phyloP scores from a whole-genome alignment of 306 rosid species.

The Cucurbita moschata region DNA sequence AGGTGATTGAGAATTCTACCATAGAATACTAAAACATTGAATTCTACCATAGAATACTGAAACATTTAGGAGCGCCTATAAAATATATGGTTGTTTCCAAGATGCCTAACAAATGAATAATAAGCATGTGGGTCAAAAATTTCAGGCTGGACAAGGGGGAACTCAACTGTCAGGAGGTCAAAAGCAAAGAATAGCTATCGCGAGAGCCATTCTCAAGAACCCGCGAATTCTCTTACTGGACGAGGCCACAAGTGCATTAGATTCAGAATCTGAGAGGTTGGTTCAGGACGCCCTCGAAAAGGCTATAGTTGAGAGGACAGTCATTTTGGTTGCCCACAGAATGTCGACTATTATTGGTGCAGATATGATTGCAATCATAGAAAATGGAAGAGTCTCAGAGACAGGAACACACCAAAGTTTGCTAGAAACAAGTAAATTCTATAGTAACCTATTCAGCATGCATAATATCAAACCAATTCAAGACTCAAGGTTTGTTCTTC shows the following conservation, averaged over 20 bases:
- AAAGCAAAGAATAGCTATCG: conserved; percentile 79
- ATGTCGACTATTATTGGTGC: conserved; percentile 70
- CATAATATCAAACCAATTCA: conserved; percentile 50
- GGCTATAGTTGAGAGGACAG: conserved; percentile 71
- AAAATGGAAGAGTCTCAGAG: conserved; percentile 53
- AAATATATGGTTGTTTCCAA: background rate
- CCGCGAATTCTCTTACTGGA: conserved; percentile 77
- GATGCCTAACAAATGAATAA: background rate
- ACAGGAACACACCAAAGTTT: conserved; percentile 62
- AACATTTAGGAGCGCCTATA: background rate
- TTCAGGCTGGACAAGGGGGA: conserved; percentile 74
- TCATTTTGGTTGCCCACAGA: conserved; percentile 70
- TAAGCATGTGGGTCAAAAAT: background rate
- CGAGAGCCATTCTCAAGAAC: conserved; percentile 74
- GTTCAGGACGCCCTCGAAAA: conserved; percentile 82
- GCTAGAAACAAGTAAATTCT: conserved; percentile 50
- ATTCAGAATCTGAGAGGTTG: conserved; percentile 64
- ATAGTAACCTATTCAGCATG: conserved; percentile 40
- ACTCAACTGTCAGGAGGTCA: conserved; percentile 86
- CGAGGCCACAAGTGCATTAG: conserved; percentile 92
- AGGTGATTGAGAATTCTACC: background rate
- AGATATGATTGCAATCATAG: conserved; percentile 62
- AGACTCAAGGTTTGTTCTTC: conserved; percentile 30
- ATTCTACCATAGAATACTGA: background rate
- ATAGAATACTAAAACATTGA: background rate